Evolutionary conservation across 108 stramenopile genomes (phyloP).

Genomic region (Aureococcus anophagefferens): DNA sequence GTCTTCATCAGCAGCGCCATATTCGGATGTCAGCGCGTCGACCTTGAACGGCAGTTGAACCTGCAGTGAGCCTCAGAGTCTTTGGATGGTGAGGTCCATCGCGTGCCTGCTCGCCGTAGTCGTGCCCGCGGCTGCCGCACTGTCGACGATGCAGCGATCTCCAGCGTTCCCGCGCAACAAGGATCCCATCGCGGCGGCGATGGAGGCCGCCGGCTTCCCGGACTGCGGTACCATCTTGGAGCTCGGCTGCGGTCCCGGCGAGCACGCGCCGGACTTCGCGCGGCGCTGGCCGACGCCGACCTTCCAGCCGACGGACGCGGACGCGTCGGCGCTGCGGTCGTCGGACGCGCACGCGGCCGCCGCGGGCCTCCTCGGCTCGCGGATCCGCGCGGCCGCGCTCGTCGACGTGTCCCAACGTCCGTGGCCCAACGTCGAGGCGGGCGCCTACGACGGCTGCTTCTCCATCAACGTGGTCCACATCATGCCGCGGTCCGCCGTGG

Average conservation of each 20-base stretch:
- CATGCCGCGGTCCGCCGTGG: not conserved
- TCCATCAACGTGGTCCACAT: not conserved
- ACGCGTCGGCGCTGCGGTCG: not conserved
- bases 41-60: no score
- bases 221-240: not conserved
- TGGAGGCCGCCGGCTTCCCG: no score
- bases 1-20: no score
- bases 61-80: no score
- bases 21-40: no score
- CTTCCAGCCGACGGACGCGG: not conserved
- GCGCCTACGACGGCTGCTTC: not conserved
- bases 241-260: not conserved
- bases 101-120: no score
- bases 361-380: not conserved
- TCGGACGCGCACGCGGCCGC: not conserved
- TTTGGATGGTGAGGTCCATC: no score
- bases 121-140: no score
- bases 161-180: no score
- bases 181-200: no score
- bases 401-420: not conserved
- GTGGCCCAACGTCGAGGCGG: not conserved
- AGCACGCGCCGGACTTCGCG: not conserved
- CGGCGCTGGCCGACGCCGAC: not conserved
- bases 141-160: no score
- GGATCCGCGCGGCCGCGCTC: not conserved